Conservation (phyloP, 495 filamentous ascomycete genomes). For the Niebla homalea region DNA sequence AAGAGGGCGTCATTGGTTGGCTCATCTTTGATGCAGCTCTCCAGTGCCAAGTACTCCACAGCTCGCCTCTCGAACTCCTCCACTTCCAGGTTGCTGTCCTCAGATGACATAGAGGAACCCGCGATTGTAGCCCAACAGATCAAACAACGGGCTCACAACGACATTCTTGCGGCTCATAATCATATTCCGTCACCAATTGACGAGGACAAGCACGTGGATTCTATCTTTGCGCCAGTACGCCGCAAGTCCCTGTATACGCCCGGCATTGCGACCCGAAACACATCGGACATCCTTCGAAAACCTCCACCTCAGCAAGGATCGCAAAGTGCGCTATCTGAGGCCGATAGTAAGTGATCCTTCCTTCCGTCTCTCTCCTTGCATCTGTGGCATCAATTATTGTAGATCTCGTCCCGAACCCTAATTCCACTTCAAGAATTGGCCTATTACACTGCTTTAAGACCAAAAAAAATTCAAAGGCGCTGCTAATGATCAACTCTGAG, state of each 20-base stretch:
- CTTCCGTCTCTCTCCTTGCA: too few relatives aligned
- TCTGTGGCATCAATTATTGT: too few relatives aligned
- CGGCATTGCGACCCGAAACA: conserved; percentile 34
- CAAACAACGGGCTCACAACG: conserved; percentile 14
- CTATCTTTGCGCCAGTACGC: conserved; percentile 29
- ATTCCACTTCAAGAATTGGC: too few relatives aligned
- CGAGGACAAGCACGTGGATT: conserved; percentile 18
- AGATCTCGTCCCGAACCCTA: too few relatives aligned
- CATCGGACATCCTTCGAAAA: conserved; percentile 21
- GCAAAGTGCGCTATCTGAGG: conserved; percentile 2
- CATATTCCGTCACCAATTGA: conserved; percentile 13
- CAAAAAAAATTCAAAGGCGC: too few relatives aligned
- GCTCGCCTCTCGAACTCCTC: conserved; percentile 11
- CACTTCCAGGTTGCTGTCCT: conserved; percentile 1
- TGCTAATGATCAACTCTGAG: too few relatives aligned
- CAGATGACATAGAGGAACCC: conserved; percentile 10
- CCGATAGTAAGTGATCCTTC: background rate
- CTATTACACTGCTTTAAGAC: too few relatives aligned
- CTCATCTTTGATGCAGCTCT: conserved; percentile 8
- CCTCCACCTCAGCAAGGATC: conserved; percentile 8
- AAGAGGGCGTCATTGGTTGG: conserved; percentile 11
- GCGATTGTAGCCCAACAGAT: conserved; percentile 12
- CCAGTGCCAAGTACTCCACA: conserved; percentile 13
- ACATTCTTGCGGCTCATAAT: conserved; percentile 16
- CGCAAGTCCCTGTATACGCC: conserved; percentile 37